Conservation (phyloP, 352 stramenopile species). For the Phytophthora hibernalis region DNA sequence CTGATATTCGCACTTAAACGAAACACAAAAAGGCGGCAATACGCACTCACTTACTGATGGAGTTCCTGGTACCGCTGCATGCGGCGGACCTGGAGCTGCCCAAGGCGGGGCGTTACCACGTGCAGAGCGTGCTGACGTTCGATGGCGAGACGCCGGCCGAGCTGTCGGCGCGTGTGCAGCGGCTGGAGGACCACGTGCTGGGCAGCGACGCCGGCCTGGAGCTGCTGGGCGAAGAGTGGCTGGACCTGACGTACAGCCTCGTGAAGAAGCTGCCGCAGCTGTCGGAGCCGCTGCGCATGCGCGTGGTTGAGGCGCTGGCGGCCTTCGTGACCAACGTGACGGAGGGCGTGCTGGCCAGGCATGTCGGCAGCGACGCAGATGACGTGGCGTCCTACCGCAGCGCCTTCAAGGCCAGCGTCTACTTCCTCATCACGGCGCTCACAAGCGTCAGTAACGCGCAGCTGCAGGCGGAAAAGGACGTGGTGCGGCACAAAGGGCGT, state of each 20-base stretch:
- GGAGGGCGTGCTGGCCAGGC: slow-evolving; percentile 50
- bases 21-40: too few relatives aligned
- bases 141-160: slow-evolving; percentile 60
- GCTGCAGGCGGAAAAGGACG: slow-evolving; percentile 62
- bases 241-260: slow-evolving; percentile 81
- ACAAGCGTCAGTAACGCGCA: slow-evolving; percentile 56
- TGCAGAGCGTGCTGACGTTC: slow-evolving; percentile 65
- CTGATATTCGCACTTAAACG: too few relatives aligned
- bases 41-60: too few relatives aligned
- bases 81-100: slow-evolving; percentile 77
- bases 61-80: slow-evolving; percentile 85
- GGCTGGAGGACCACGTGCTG: slow-evolving; percentile 64
- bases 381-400: slow-evolving; percentile 54
- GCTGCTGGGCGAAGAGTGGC: slow-evolving; percentile 63
- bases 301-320: slow-evolving; percentile 69
- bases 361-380: slow-evolving; percentile 45
- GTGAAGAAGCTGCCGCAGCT: slow-evolving; percentile 70
- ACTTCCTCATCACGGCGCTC: slow-evolving; percentile 75
- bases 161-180: slow-evolving; percentile 49
- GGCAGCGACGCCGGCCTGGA: slow-evolving; percentile 58
- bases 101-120: slow-evolving; percentile 72
- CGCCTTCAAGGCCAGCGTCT: slow-evolving; percentile 73
- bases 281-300: slow-evolving; percentile 60
- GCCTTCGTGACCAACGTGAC: slow-evolving; percentile 68
- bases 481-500: slow-evolving; percentile 63